A percentile compares a stretch with the other conserved stretches of the same genome.
Conservation (phyloP, 495 filamentous ascomycete genomes). For the Aspergillus conjunctus region DNA sequence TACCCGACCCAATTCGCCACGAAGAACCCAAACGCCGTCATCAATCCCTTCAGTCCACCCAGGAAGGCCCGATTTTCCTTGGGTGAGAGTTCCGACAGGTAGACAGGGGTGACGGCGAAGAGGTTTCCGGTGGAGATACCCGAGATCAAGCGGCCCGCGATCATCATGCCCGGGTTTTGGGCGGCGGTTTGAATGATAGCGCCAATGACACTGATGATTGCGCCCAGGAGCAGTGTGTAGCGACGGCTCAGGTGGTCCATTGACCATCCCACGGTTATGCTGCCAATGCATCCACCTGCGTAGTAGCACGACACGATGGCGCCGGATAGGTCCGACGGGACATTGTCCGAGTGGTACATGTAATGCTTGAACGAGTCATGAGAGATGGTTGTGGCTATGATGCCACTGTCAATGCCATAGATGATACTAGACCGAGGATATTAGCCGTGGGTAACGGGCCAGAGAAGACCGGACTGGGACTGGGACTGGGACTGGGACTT, state of each 20-base stretch:
- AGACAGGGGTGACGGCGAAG: conserved; percentile 5
- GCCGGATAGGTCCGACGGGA: not conserved
- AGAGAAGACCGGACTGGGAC: not conserved
- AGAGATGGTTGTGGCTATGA: not conserved
- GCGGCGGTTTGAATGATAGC: conserved; percentile 3
- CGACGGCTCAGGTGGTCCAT: conserved; percentile 12
- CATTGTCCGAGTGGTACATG: not conserved
- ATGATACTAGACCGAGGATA: not conserved
- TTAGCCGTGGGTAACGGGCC: not conserved
- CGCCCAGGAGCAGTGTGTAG: conserved; percentile 2
- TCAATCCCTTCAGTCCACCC: conserved; percentile 7
- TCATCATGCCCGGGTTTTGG: conserved; percentile 8
- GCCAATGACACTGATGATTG: conserved; percentile 6
- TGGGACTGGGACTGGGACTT: not conserved
- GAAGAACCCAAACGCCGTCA: not conserved
- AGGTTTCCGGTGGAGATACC: conserved; percentile 9
- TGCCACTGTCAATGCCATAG: not conserved
- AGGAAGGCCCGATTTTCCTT: conserved; percentile 1
- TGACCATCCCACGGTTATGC: not conserved
- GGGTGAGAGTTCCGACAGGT: conserved; percentile 9
- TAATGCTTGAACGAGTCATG: not conserved
- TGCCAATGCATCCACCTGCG: not conserved
- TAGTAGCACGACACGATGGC: not conserved
- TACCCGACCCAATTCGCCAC: conserved; percentile 9
- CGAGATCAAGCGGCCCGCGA: conserved; percentile 4